Evolutionary conservation across 352 stramenopile species (phyloP).

Genomic region (Pythium plurisporium): DNA sequence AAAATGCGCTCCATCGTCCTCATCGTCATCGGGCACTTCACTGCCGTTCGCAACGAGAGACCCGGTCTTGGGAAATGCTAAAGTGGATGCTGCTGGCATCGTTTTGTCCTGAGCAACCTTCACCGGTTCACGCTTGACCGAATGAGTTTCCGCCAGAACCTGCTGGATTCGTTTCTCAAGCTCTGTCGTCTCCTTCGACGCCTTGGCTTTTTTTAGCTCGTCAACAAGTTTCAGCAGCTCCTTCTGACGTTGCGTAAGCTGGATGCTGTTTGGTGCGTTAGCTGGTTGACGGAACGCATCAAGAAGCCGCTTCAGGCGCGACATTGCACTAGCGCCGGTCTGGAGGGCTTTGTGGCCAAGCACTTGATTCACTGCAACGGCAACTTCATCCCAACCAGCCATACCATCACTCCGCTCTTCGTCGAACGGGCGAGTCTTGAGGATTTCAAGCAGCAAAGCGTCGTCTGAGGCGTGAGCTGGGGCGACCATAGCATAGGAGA

Average conservation of each 20-base stretch:
- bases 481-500: too few relatives aligned
- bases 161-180: neutral
- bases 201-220: neutral
- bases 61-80: too few relatives aligned
- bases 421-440: slow-evolving; percentile 4
- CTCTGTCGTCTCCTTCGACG: neutral
- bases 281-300: neutral
- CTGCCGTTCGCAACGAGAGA: neutral
- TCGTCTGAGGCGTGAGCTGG: slow-evolving; percentile 1
- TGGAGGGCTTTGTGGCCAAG: neutral
- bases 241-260: neutral
- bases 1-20: neutral
- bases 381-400: slow-evolving; percentile 2
- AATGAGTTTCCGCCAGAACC: neutral
- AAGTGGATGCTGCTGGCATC: neutral
- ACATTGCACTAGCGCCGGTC: neutral
- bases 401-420: neutral
- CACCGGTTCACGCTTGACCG: neutral
- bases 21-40: neutral
- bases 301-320: slow-evolving; percentile 1
- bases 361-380: neutral
- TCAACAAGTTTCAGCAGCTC: slow-evolving; percentile 10
- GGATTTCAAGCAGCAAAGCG: slow-evolving; percentile 1
- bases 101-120: neutral
- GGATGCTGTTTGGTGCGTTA: neutral